These are phyloP conservation scores for Talaromyces atroroseus DNA, from an alignment of 2,329 filamentous ascomycete species.

Conservation along the genomic window DNA sequence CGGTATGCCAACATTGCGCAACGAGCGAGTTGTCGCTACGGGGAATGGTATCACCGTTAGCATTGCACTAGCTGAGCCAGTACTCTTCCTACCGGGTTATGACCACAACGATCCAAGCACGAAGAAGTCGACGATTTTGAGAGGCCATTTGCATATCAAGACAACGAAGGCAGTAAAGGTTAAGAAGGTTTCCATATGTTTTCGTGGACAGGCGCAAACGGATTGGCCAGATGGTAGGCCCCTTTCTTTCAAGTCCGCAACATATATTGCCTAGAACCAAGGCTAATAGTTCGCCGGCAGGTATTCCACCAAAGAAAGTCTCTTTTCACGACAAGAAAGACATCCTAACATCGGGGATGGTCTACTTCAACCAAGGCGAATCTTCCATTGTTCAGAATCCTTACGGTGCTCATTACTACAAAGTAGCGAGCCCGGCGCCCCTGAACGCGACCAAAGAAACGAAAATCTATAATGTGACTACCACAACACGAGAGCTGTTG, in stretches of 20 bases:
- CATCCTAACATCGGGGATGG: slow-evolving; percentile 76
- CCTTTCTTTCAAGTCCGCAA: not conserved
- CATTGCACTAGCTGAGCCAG: slow-evolving; percentile 44
- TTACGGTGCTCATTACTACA: slow-evolving; percentile 59
- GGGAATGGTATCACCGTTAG: slow-evolving; percentile 45
- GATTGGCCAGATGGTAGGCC: slow-evolving; percentile 82
- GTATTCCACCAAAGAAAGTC: slow-evolving; percentile 80
- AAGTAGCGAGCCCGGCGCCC: slow-evolving; percentile 42
- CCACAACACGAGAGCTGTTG: slow-evolving; percentile 31
- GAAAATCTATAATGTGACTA: slow-evolving; percentile 20
- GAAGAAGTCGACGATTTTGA: slow-evolving; percentile 71
- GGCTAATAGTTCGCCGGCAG: slow-evolving; percentile 29
- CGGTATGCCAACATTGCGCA: slow-evolving; percentile 32
- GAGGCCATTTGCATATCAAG: slow-evolving; percentile 75
- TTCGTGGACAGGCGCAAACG: slow-evolving; percentile 77
- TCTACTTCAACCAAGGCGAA: slow-evolving; percentile 74
- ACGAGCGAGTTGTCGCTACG: slow-evolving; percentile 46
- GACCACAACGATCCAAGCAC: slow-evolving; percentile 48
- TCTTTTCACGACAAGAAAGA: slow-evolving; percentile 80
- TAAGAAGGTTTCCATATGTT: slow-evolving; percentile 81
- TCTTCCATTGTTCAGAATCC: slow-evolving; percentile 49
- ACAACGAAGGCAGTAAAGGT: slow-evolving; percentile 89
- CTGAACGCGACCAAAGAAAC: slow-evolving; percentile 25
- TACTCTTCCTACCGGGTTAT: slow-evolving; percentile 46
- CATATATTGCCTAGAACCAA: not conserved